phyloP scores from a whole-genome alignment of 768 basidiomycete genomes.

The Rhizopogon vinicolor region DNA sequence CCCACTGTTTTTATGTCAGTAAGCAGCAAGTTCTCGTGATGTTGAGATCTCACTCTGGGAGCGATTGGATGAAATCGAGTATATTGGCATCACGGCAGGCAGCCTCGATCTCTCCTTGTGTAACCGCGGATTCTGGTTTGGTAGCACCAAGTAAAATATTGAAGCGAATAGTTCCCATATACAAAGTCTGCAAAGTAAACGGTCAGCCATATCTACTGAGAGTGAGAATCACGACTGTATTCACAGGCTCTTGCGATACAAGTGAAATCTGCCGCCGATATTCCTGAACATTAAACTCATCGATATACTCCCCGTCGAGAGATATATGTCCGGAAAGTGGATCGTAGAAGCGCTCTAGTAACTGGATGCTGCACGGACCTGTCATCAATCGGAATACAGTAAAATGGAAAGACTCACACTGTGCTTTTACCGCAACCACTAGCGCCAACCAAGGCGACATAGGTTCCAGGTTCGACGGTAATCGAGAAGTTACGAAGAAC shows the following conservation, averaged over 20 bases:
- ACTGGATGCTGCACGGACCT: conserved; percentile 51
- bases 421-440: conserved; percentile 82
- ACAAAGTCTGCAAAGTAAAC: conserved; percentile 48
- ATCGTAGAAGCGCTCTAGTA: conserved; percentile 87
- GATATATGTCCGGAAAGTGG: conserved; percentile 67
- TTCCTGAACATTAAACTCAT: conserved; percentile 74
- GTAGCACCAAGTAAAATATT: conserved; percentile 85
- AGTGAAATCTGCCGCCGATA: conserved; percentile 87
- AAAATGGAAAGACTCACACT: conserved; percentile 42
- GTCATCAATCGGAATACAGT: not conserved
- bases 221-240: conserved; percentile 10
- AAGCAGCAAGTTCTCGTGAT: not conserved
- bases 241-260: conserved; percentile 81
- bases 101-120: conserved; percentile 80
- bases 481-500: conserved; percentile 80
- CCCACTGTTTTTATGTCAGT: conserved; percentile 42
- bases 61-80: conserved; percentile 79
- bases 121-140: conserved; percentile 72
- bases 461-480: conserved; percentile 73
- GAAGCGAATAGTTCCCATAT: conserved; percentile 85
- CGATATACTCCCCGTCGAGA: conserved; percentile 72
- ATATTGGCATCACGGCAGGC: conserved; percentile 88
- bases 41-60: conserved; percentile 61
- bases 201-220: not conserved
- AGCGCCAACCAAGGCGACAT: conserved; percentile 77